Evolutionary conservation across 306 rosid species (phyloP).

Genomic region (Albizia julibrissin): DNA sequence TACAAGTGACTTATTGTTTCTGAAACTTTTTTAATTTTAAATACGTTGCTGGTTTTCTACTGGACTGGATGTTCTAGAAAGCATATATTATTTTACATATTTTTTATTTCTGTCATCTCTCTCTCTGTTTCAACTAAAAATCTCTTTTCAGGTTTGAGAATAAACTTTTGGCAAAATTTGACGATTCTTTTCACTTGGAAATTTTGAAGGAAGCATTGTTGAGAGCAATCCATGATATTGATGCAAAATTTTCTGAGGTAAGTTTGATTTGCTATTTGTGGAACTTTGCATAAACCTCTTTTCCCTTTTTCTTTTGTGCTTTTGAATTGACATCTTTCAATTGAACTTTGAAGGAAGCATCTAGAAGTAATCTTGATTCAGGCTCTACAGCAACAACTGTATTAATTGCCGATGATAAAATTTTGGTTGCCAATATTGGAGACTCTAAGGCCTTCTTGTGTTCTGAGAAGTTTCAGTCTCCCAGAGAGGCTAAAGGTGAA

Average conservation of each 20-base stretch:
- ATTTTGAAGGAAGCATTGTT: conserved; percentile 89
- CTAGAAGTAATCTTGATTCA: conserved; percentile 56
- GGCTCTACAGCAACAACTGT: conserved; percentile 87
- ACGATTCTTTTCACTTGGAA: conserved; percentile 79
- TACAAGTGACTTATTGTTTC: not conserved
- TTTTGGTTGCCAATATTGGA: conserved; percentile 94
- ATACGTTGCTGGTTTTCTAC: not conserved
- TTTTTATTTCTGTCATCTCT: conserved; percentile 12
- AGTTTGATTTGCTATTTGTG: conserved; percentile 28
- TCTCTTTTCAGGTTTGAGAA: conserved; percentile 70
- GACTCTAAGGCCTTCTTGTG: conserved; percentile 94
- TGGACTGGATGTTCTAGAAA: conserved; percentile 2
- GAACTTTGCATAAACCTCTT: not conserved
- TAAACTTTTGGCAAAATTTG: conserved; percentile 55
- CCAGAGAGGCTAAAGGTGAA: conserved; percentile 89
- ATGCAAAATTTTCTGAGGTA: conserved; percentile 84
- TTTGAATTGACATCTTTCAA: conserved; percentile 43
- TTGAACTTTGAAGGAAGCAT: conserved; percentile 82
- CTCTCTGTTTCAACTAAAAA: conserved; percentile 23
- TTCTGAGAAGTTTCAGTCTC: conserved; percentile 76
- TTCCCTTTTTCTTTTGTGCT: conserved; percentile 10
- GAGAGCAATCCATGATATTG: conserved; percentile 87
- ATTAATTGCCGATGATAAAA: conserved; percentile 79
- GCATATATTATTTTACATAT: conserved; percentile 4
- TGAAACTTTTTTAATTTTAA: not conserved